phyloP scores from a whole-genome alignment of 1,284 basidiomycete genomes.

The Trametes versicolor region DNA sequence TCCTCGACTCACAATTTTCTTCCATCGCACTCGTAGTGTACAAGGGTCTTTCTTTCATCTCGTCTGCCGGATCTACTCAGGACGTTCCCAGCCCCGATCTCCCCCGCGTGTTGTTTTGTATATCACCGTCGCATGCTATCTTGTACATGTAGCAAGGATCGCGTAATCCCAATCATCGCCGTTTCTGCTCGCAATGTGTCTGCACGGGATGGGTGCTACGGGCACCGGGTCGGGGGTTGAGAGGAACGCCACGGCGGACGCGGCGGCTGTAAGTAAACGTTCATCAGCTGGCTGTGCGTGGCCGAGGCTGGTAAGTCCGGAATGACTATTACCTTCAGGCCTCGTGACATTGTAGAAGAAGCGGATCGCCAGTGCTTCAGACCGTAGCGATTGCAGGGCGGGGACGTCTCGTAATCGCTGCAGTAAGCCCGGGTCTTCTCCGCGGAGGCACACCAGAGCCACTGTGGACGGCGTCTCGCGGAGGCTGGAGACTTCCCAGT shows the following conservation, averaged over 20 bases:
- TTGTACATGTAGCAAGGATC: constrained; percentile 53
- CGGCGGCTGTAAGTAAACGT: constrained; percentile 16
- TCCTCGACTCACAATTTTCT: neutral
- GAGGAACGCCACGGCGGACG: constrained; percentile 29
- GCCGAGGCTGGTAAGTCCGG: constrained; percentile 24
- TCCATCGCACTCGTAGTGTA: constrained; percentile 1
- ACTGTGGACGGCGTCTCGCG: constrained; percentile 49
- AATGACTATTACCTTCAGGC: constrained; percentile 28
- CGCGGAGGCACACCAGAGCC: constrained; percentile 56
- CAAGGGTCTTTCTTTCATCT: constrained; percentile 10
- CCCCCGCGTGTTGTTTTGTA: constrained; percentile 31
- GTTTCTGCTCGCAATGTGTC: constrained; percentile 53
- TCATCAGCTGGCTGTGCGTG: neutral
- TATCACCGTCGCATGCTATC: constrained; percentile 35
- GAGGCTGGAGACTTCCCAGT: constrained; percentile 60
- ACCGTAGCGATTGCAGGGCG: constrained; percentile 26
- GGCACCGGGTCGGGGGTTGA: constrained; percentile 44
- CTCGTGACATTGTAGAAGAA: constrained; percentile 53
- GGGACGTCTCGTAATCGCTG: constrained; percentile 31
- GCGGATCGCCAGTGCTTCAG: constrained; percentile 51
- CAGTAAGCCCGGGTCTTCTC: constrained; percentile 44
- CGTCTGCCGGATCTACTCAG: constrained; percentile 18
- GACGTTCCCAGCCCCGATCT: constrained; percentile 14
- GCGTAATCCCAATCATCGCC: constrained; percentile 68
- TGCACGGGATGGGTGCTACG: constrained; percentile 66